These are phyloP conservation scores for Pseudozyma sp. DNA, from an alignment of 1,284 basidiomycete genomes.

Conservation along the genomic window DNA sequence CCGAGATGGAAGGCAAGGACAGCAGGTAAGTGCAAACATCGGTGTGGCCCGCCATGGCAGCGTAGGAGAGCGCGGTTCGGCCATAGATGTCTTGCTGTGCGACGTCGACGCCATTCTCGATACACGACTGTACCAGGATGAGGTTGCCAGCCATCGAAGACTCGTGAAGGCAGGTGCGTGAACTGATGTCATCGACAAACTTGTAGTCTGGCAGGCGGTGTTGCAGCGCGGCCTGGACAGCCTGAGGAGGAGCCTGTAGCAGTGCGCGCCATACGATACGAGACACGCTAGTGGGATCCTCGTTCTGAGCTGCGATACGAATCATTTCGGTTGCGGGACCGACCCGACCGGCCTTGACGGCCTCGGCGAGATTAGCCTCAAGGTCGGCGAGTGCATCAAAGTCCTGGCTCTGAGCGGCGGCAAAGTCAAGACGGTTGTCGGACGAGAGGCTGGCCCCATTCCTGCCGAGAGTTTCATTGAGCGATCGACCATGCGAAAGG, in stretches of 20 bases:
- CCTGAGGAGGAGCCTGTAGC: conserved; percentile 51
- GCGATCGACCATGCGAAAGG: conserved; percentile 60
- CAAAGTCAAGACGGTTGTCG: conserved; percentile 65
- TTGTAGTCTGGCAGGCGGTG: conserved; percentile 78
- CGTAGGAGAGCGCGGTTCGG: conserved; percentile 93
- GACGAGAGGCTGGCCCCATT: conserved; percentile 46
- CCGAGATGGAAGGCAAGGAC: conserved; percentile 77
- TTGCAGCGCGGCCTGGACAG: conserved; percentile 58
- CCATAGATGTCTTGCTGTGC: conserved; percentile 87
- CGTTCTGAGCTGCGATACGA: conserved; percentile 53
- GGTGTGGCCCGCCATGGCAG: conserved; percentile 90
- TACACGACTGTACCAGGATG: conserved; percentile 84
- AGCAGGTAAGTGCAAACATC: conserved; percentile 82
- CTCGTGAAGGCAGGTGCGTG: conserved; percentile 93
- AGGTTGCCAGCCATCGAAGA: conserved; percentile 86
- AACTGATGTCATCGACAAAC: conserved; percentile 97
- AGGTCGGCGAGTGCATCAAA: conserved; percentile 62
- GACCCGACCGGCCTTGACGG: conserved; percentile 55
- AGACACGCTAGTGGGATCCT: conserved; percentile 58
- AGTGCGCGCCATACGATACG: conserved; percentile 67
- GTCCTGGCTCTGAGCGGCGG: conserved; percentile 57
- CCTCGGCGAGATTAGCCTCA: conserved; percentile 58
- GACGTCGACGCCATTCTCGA: conserved; percentile 78
- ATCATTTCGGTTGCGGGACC: conserved; percentile 57
- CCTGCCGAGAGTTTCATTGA: conserved; percentile 29